These are phyloP conservation scores for Suillus alpinus DNA, from an alignment of 768 basidiomycete species.

Conservation along the genomic window DNA sequence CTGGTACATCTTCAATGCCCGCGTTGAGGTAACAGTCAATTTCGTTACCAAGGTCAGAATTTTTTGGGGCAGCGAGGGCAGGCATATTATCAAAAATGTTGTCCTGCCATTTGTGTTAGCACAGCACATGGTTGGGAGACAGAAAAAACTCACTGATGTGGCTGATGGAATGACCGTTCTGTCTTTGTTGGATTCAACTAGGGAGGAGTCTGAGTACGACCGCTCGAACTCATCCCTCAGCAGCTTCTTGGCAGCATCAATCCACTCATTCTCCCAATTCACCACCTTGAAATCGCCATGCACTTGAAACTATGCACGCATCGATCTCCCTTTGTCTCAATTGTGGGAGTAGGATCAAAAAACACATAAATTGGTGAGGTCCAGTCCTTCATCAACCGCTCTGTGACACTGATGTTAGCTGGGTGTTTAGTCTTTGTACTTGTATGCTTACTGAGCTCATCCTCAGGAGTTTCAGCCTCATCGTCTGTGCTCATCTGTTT, in stretches of 20 bases:
- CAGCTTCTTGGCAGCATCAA: conserved; percentile 21
- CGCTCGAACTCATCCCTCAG: conserved; percentile 17
- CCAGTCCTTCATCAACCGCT: too few relatives aligned
- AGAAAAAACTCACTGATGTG: neutral
- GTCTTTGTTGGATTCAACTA: neutral
- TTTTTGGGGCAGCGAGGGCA: conserved; percentile 14
- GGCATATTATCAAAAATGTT: conserved; percentile 35
- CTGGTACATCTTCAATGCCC: conserved; percentile 19
- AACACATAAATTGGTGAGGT: too few relatives aligned
- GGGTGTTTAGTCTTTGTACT: too few relatives aligned
- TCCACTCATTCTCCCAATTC: conserved; percentile 26
- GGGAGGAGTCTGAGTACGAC: neutral
- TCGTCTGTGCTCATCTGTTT: too few relatives aligned
- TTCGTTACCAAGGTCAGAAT: conserved; percentile 21
- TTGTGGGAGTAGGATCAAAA: too few relatives aligned
- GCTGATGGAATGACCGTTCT: neutral
- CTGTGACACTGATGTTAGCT: too few relatives aligned
- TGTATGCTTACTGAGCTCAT: too few relatives aligned
- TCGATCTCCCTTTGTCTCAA: too few relatives aligned
- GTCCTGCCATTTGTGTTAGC: neutral
- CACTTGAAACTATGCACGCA: too few relatives aligned
- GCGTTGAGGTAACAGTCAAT: conserved; percentile 28
- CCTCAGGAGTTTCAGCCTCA: too few relatives aligned
- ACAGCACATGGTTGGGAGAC: neutral
- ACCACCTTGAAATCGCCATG: conserved; percentile 17